Evolutionary conservation across 148 eudicot species (phyloP).

Genomic region (Hydrangea macrophylla): DNA sequence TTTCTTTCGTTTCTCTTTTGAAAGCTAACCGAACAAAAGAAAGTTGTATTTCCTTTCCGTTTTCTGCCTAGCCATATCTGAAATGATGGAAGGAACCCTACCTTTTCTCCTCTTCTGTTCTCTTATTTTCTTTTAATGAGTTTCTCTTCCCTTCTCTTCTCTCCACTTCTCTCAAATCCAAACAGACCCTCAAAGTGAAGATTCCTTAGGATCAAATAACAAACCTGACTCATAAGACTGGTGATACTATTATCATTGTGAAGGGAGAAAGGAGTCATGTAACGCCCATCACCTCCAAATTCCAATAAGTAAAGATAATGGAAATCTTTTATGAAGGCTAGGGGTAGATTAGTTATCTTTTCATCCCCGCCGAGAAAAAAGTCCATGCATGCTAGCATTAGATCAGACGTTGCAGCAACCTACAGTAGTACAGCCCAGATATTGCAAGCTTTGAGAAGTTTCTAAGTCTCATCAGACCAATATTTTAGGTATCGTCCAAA

Average conservation of each 20-base stretch:
- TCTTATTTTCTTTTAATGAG: too few relatives aligned
- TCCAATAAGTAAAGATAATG: slow-evolving; percentile 67
- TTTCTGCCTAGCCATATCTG: too few relatives aligned
- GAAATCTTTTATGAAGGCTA: slow-evolving; percentile 80
- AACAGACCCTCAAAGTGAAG: too few relatives aligned
- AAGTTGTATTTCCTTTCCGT: too few relatives aligned
- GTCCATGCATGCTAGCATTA: slow-evolving; percentile 92
- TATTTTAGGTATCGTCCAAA: background rate
- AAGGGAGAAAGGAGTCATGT: slow-evolving; percentile 87
- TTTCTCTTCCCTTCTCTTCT: too few relatives aligned
- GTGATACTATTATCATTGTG: slow-evolving; percentile 85
- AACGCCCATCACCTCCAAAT: slow-evolving; percentile 99
- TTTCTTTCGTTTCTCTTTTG: too few relatives aligned
- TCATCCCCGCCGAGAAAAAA: slow-evolving; percentile 98
- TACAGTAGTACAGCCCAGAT: slow-evolving; percentile 14
- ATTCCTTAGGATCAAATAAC: slow-evolving; percentile 9
- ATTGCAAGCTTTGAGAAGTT: slow-evolving; percentile 4
- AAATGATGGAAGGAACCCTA: too few relatives aligned
- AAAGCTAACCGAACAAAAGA: too few relatives aligned
- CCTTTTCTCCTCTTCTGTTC: too few relatives aligned
- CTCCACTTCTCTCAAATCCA: too few relatives aligned
- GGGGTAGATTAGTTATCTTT: slow-evolving; percentile 92
- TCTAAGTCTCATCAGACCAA: background rate
- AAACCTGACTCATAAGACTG: slow-evolving; percentile 97
- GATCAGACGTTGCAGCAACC: slow-evolving; percentile 97